phyloP scores from a whole-genome alignment of 345 rosid genomes.

The Eucalyptus sp. region DNA sequence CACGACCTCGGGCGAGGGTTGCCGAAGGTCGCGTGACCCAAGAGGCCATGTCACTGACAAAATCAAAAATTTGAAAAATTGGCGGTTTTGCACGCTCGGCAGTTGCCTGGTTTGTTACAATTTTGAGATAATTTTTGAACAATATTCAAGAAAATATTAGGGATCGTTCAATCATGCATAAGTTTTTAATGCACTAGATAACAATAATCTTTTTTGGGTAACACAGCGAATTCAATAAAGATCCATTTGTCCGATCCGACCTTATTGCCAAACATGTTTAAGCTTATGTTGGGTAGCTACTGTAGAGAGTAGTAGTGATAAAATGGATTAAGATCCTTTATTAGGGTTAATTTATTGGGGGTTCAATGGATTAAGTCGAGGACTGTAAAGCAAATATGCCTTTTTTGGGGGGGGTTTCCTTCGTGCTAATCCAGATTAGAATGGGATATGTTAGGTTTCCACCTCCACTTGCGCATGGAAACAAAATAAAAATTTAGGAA shows the following conservation, averaged over 20 bases:
- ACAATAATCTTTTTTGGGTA: not conserved
- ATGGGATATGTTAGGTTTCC: not conserved
- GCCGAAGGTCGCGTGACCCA: rapidly evolving
- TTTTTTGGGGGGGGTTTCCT: not conserved
- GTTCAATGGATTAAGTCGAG: not conserved
- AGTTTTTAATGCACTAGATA: not conserved
- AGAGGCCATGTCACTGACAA: no score
- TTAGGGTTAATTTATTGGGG: not conserved
- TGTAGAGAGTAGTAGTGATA: not conserved
- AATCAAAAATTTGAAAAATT: no score
- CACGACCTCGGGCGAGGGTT: no score
- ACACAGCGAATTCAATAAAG: rapidly evolving
- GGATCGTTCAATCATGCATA: rapidly evolving
- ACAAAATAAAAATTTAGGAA: not conserved
- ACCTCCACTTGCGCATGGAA: not conserved
- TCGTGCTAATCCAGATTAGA: not conserved
- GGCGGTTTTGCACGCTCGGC: no score
- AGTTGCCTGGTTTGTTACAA: not conserved
- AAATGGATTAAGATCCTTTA: not conserved
- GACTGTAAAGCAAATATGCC: not conserved
- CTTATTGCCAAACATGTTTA: not conserved
- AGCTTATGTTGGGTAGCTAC: not conserved
- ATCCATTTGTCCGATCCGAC: rapidly evolving
- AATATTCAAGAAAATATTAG: not conserved
- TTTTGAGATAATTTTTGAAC: not conserved